A percentile compares a stretch with the other conserved stretches of the same genome.
Conservation (phyloP, 2,329 filamentous ascomycete genomes). For the Colletotrichum sp. region DNA sequence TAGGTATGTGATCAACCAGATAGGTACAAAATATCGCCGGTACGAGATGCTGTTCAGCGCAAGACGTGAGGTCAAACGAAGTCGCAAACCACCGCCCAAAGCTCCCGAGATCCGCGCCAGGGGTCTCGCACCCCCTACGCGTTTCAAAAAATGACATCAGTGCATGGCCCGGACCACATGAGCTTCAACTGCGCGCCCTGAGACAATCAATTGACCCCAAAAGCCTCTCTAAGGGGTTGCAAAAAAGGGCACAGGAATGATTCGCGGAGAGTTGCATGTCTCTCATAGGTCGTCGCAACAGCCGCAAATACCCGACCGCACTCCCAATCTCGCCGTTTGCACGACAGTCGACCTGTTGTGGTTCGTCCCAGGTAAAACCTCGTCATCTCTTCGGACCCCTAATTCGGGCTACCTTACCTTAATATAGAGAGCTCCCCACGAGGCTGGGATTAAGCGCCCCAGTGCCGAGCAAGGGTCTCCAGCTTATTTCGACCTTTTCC, state of each 20-base stretch:
- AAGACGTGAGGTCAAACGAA: neutral
- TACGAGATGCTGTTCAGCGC: neutral
- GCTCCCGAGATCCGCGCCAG: conserved; percentile 11
- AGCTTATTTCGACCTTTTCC: conserved; percentile 1
- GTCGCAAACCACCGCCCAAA: conserved; percentile 39
- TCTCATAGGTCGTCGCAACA: neutral
- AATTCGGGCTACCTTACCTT: neutral
- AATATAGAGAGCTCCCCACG: neutral
- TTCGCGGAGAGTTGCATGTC: neutral
- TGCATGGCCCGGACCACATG: neutral
- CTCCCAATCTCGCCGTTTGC: neutral
- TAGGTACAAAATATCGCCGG: neutral
- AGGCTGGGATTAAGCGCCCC: conserved; percentile 7
- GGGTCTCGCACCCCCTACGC: neutral
- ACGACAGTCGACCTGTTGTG: neutral
- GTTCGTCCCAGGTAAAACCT: neutral
- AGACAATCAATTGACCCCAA: neutral
- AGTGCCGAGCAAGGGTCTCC: conserved; percentile 13
- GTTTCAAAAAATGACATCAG: conserved; percentile 22
- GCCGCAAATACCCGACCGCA: neutral
- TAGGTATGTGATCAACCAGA: neutral
- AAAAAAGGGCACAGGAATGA: neutral
- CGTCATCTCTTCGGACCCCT: neutral
- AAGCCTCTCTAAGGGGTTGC: neutral
- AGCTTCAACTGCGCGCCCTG: neutral